These are phyloP conservation scores for Fusarium heterosporum DNA, from an alignment of 2,329 filamentous ascomycete genomes.

Conservation along the genomic window DNA sequence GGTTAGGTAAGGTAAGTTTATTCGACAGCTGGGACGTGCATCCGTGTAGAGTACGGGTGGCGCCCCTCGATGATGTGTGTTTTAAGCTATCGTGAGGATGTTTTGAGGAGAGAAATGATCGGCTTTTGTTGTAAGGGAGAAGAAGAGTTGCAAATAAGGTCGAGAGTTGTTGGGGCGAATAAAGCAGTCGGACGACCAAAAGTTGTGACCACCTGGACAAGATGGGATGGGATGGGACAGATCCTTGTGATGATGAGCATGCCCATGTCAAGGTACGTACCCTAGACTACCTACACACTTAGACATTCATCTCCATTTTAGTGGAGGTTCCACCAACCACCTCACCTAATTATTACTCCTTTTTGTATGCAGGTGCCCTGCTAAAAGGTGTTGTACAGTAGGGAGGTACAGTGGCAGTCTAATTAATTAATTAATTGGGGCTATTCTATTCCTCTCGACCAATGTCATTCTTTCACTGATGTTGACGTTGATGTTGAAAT, in stretches of 20 bases:
- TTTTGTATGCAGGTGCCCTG: conserved; percentile 19
- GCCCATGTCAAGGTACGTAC: conserved; percentile 31
- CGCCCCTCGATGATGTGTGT: conserved; percentile 27
- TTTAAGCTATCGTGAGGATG: conserved; percentile 22
- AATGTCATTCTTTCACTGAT: conserved; percentile 13
- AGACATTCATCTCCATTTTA: neutral
- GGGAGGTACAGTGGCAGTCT: neutral
- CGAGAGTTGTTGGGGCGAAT: conserved; percentile 40
- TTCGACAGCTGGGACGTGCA: conserved; percentile 35
- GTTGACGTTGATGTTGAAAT: conserved; percentile 7
- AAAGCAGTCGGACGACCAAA: conserved; percentile 41
- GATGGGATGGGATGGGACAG: conserved; percentile 27
- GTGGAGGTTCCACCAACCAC: conserved; percentile 28
- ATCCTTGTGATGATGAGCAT: conserved; percentile 40
- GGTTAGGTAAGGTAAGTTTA: conserved; percentile 14
- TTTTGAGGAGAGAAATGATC: neutral
- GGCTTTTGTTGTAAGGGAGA: neutral
- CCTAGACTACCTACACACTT: neutral
- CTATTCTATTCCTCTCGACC: conserved; percentile 19
- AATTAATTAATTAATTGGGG: conserved; percentile 10
- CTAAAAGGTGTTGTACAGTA: neutral
- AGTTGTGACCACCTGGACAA: conserved; percentile 46
- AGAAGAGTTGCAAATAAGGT: conserved; percentile 6
- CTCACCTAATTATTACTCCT: conserved; percentile 23
- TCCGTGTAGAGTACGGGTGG: conserved; percentile 34